These are phyloP conservation scores for Aspergillus fructus DNA, from an alignment of 2,329 filamentous ascomycete genomes.

Conservation along the genomic window DNA sequence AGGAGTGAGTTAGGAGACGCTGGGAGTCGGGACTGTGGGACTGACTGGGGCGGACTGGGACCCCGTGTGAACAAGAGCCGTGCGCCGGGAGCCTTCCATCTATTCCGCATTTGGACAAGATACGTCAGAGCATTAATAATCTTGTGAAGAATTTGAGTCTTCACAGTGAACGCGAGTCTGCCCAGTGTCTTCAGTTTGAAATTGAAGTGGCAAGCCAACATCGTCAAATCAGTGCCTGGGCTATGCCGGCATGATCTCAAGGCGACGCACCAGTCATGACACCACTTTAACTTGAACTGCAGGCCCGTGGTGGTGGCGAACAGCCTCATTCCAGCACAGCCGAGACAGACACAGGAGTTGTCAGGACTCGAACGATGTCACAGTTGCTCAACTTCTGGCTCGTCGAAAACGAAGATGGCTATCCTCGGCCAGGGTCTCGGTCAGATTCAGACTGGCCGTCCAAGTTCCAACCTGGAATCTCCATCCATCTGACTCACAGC, in stretches of 20 bases:
- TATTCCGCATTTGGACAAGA: not conserved
- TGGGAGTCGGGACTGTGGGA: not conserved
- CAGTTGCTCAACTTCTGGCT: not conserved
- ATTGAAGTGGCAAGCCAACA: not conserved
- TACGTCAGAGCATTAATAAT: conserved; percentile 8
- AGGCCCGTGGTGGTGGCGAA: not conserved
- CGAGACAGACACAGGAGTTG: not conserved
- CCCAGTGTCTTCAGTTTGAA: too few species aligned
- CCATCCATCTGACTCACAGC: conserved; percentile 14
- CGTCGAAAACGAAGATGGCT: not conserved
- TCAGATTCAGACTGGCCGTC: not conserved
- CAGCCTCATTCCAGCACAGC: conserved; percentile 8
- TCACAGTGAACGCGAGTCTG: too few species aligned
- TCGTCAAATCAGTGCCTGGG: not conserved
- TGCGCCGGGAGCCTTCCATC: not conserved
- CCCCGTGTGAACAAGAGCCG: not conserved
- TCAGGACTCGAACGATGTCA: not conserved
- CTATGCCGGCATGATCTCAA: not conserved
- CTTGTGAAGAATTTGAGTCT: not conserved
- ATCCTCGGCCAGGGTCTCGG: not conserved
- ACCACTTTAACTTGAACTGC: not conserved
- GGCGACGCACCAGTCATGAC: not conserved
- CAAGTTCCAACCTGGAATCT: not conserved
- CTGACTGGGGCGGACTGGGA: not conserved
- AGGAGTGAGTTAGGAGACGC: not conserved